Percentiles rank a stretch among this genome's conserved stretches.
phyloP scores from a whole-genome alignment of 345 rosid genomes.

The Cochlearia excelsa region DNA sequence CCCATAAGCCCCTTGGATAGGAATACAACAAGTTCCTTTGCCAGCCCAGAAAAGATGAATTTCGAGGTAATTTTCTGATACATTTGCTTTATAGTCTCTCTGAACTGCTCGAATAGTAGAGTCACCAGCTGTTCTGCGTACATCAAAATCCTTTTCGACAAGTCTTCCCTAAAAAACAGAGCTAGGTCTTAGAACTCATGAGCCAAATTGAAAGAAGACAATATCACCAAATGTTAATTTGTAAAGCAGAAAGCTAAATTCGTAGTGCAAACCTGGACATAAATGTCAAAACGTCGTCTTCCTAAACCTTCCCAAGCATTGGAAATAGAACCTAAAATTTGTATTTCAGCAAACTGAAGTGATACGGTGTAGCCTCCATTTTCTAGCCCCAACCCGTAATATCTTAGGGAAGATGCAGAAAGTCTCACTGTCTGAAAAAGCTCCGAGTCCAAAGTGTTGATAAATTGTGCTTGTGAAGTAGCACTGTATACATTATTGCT shows the following conservation, averaged over 20 bases:
- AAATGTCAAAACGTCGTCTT: conserved; percentile 48
- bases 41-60: conserved; percentile 43
- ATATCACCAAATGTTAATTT: background rate
- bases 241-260: background rate
- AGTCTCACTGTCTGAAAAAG: conserved; percentile 42
- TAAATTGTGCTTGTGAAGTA: conserved; percentile 33
- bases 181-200: conserved; percentile 8
- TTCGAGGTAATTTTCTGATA: conserved; percentile 35
- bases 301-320: conserved; percentile 43
- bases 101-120: conserved; percentile 34
- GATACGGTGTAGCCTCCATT: conserved; percentile 30
- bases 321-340: conserved; percentile 8
- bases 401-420: conserved; percentile 41
- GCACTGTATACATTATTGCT: conserved; percentile 21
- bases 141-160: conserved; percentile 49
- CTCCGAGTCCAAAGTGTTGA: conserved; percentile 39
- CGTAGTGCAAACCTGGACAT: conserved; percentile 43
- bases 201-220: background rate
- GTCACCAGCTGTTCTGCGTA: conserved; percentile 41
- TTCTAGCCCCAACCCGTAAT: conserved; percentile 41
- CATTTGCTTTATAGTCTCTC: conserved; percentile 29
- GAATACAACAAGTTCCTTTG: conserved; percentile 41
- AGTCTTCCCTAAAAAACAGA: conserved; percentile 39
- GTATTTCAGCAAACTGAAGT: conserved; percentile 34
- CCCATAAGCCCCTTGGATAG: conserved; percentile 41